phyloP scores from a whole-genome alignment of 2,329 filamentous ascomycete genomes.

The Drechslerella coelobrocha region DNA sequence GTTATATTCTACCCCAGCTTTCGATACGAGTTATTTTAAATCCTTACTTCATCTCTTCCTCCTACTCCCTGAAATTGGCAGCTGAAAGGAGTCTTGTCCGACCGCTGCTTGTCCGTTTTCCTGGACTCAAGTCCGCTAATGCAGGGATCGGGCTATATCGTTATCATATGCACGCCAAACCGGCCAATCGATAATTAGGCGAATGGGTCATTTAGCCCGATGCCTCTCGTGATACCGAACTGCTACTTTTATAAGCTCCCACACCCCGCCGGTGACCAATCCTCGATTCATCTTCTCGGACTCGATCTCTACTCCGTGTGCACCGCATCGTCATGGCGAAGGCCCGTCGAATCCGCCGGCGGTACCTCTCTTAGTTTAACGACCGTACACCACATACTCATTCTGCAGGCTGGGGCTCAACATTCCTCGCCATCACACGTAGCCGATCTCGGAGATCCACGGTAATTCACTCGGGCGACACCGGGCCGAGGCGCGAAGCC shows the following conservation, averaged over 20 bases:
- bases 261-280: neutral
- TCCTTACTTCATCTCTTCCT: no score
- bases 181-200: constrained; percentile 6
- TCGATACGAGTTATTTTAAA: no score
- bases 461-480: no score
- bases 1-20: no score
- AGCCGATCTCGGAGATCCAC: constrained; percentile 27
- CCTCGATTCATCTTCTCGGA: neutral
- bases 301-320: neutral
- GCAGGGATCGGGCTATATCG: constrained; percentile 30
- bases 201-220: neutral
- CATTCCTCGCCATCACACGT: no score
- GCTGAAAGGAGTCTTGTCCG: neutral
- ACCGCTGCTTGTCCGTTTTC: neutral
- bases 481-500: no score
- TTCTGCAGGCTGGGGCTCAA: no score
- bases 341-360: constrained; percentile 30
- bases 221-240: constrained; percentile 47
- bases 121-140: neutral
- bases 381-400: no score
- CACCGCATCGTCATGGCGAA: constrained; percentile 40
- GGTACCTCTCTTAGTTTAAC: constrained; percentile 22
- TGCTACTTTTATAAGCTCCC: constrained; percentile 12
- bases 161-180: constrained; percentile 42
- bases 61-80: no score